These are phyloP conservation scores for Boletus smithii DNA, from an alignment of 1,284 basidiomycete genomes.

Conservation along the genomic window DNA sequence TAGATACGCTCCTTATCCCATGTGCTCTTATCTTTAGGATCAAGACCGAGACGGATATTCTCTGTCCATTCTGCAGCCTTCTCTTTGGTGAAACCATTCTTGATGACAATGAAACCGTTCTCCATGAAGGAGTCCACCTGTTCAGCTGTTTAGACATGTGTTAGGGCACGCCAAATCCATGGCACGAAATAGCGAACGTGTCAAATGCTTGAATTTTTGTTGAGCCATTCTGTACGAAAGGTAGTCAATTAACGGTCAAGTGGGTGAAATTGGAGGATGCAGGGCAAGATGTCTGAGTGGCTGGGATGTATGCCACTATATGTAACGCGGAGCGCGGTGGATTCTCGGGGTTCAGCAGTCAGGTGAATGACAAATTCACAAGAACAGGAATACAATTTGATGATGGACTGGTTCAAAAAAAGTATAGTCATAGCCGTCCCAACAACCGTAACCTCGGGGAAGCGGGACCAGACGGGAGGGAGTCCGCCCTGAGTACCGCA, in stretches of 20 bases:
- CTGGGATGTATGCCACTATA: neutral
- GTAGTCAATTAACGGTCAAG: neutral
- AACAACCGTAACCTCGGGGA: neutral
- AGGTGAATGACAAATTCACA: conserved; percentile 1
- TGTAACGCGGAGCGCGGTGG: neutral
- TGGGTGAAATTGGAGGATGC: neutral
- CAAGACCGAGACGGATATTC: conserved; percentile 50
- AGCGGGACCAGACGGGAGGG: neutral
- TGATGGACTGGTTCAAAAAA: neutral
- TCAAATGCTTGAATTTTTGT: neutral
- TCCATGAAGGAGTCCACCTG: conserved; percentile 54
- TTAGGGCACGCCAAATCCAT: neutral
- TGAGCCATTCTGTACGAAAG: neutral
- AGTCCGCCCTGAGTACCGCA: neutral
- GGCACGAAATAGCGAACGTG: neutral
- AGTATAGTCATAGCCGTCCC: neutral
- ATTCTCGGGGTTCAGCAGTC: conserved; percentile 4
- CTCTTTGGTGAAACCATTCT: conserved; percentile 52
- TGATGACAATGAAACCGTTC: conserved; percentile 52
- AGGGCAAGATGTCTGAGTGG: neutral
- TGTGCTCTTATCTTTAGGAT: conserved; percentile 49
- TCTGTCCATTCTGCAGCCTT: conserved; percentile 45
- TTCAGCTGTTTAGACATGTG: conserved; percentile 29
- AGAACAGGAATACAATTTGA: neutral
- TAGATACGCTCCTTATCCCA: conserved; percentile 52